Base-by-base conservation (phyloP, 2,329 filamentous ascomycete species). In the Teratosphaeria nubilosa region DNA sequence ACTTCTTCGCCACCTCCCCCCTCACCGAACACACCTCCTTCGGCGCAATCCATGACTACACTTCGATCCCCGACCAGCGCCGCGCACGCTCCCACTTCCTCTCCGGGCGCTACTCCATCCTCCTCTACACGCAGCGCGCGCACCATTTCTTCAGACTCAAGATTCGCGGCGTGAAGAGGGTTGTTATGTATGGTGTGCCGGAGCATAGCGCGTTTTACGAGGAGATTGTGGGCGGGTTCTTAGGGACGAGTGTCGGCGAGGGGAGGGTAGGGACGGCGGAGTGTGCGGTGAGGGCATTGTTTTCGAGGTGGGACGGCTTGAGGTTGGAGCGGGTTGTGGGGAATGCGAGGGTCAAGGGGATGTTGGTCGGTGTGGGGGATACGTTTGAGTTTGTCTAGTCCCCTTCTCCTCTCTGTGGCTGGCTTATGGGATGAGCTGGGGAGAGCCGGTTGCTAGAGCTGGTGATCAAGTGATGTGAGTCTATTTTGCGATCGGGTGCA, bases 121-220 rank as follows among this genome's bases (percentile, higher is more conserved):
- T 99, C 45, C 78, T 99, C 16, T 99, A 97, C 75, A 95, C 91
- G 1, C 92, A 95, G 72, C 86, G 94, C 59, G 89, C 91, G n/a
- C 94, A 99, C 74, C 94, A 99, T 74, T 97, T 97, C 79, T 85
- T 90, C 54, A 82, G 94, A n/a, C 91, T 94, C 69, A 82, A 83
- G 64, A 80, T 99, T 56, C 82, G 84, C 37, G 94, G 94, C 24
- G 90, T 94, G 14, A 86, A 86, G 72, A 81, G 86, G 48, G 82
- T 97, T n/a, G 81, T 96, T 55, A 87, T 96, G 78, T 97, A 97
- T 71, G 88, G 86, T 1, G 73, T 96, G 32, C 94, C 94, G 0
- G 92, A 97, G 66, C 96, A 96, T 70, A 87, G 88, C 27, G 71
- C 82, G 22, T 92, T 94, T 66, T 95, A 92, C 71, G 79, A 80